Conservation (phyloP, 805 yeast genomes). For the Wickerhamomyces rabaulensis region DNA sequence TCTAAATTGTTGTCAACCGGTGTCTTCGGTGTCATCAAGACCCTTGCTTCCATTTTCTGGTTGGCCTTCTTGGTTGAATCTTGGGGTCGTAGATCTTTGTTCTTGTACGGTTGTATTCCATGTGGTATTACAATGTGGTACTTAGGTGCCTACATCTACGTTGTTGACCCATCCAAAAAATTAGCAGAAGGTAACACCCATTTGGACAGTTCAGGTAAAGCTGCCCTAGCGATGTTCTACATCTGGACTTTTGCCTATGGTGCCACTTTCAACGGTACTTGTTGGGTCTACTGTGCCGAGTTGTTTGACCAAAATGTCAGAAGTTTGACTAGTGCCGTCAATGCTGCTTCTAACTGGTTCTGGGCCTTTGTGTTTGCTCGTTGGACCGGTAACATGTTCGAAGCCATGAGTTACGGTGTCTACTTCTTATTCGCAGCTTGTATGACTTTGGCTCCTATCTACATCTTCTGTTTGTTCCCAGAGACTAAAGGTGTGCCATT, state of each 20-base stretch:
- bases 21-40: constrained; percentile 45
- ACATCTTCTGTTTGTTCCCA: constrained; percentile 36
- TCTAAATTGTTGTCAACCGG: constrained; percentile 47
- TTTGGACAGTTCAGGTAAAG: constrained; percentile 16
- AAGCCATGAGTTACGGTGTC: constrained; percentile 12
- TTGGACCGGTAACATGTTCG: constrained; percentile 13
- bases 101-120: constrained; percentile 7
- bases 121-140: constrained; percentile 14
- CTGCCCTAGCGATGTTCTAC: constrained; percentile 15
- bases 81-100: constrained; percentile 13
- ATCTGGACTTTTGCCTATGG: constrained; percentile 17
- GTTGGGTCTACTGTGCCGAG: constrained; percentile 18
- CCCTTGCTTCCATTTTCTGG: constrained; percentile 25
- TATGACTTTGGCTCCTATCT: constrained; percentile 11
- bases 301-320: constrained; percentile 13
- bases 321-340: constrained; percentile 7
- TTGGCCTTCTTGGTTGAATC: constrained; percentile 10
- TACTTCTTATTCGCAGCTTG: constrained; percentile 20
- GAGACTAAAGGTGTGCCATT: constrained; percentile 41
- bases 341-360: constrained; percentile 15
- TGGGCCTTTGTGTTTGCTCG: constrained; percentile 17
- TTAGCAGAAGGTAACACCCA: background rate
- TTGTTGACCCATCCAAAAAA: constrained; percentile 4
- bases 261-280: constrained; percentile 13
- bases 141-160: constrained; percentile 14